These are phyloP conservation scores for Penicillium sp. DNA, from an alignment of 2,329 filamentous ascomycete genomes.

Conservation along the genomic window DNA sequence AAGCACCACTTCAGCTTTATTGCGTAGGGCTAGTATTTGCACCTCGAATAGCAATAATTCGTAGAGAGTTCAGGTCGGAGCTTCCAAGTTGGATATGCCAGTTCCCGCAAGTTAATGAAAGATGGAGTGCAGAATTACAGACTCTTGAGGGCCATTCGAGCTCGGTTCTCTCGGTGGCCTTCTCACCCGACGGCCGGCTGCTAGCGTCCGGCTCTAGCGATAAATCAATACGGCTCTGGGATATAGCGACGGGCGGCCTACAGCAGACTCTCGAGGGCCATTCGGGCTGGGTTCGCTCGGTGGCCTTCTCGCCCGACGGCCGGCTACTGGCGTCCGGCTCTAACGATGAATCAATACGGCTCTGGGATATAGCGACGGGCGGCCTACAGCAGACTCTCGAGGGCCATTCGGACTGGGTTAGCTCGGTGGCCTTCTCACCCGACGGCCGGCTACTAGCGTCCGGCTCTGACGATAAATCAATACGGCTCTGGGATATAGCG, in stretches of 20 bases:
- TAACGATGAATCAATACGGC: background rate
- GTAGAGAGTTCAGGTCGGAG: constrained; percentile 19
- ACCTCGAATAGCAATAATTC: constrained; percentile 25
- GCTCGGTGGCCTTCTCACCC: background rate
- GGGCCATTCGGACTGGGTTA: accelerated
- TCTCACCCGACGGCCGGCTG: background rate
- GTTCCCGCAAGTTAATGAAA: constrained; percentile 9
- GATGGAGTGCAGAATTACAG: constrained; percentile 7
- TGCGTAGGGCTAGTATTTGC: constrained; percentile 30
- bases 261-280: background rate
- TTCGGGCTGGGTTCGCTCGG: background rate
- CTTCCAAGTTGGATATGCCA: constrained; percentile 15
- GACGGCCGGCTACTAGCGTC: background rate
- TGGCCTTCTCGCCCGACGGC: background rate
- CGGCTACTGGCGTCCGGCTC: background rate
- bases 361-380: background rate
- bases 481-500: background rate
- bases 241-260: background rate
- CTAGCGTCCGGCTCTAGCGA: background rate
- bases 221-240: background rate
- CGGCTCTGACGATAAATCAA: background rate
- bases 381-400: background rate
- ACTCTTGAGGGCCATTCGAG: background rate
- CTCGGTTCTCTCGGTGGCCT: background rate
- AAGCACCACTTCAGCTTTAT: constrained; percentile 36